Evolutionary conservation across 1,284 basidiomycete species (phyloP).

Genomic region (Pseudozyma pruni): DNA sequence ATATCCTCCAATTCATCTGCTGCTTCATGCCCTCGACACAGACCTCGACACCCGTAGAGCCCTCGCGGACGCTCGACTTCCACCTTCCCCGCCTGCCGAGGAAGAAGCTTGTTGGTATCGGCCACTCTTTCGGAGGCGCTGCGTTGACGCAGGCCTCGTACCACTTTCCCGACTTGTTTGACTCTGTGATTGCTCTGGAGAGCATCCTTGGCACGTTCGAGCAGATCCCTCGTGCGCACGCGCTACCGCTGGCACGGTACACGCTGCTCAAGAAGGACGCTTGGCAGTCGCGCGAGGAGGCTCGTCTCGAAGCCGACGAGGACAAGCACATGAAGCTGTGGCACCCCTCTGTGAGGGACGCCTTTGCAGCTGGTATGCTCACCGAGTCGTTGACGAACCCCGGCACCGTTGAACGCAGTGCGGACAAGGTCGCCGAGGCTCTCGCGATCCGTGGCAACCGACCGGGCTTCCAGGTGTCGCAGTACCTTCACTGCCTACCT

Average conservation of each 20-base stretch:
- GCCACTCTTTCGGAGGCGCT: constrained; percentile 46
- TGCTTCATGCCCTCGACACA: constrained; percentile 43
- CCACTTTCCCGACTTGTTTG: constrained; percentile 42
- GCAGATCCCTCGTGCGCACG: constrained; percentile 28
- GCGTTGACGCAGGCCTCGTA: constrained; percentile 31
- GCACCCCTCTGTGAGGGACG: constrained; percentile 37
- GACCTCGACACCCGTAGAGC: constrained; percentile 38
- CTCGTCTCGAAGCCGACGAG: constrained; percentile 25
- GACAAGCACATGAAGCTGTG: constrained; percentile 44
- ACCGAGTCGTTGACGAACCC: constrained; percentile 27
- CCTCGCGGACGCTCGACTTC: constrained; percentile 36
- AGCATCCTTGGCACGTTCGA: constrained; percentile 31
- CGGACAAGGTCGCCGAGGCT: constrained; percentile 44
- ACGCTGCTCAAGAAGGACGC: constrained; percentile 43
- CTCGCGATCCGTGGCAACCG: constrained; percentile 41
- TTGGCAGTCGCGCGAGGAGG: constrained; percentile 35
- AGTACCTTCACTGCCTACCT: constrained; percentile 40
- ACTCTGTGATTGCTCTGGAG: constrained; percentile 39
- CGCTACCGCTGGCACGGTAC: constrained; percentile 44
- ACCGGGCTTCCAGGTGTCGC: constrained; percentile 36
- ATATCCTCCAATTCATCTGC: constrained; percentile 47
- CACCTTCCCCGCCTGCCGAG: constrained; percentile 42
- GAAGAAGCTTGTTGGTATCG: constrained; percentile 43
- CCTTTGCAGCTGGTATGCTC: constrained; percentile 39
- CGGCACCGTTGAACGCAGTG: constrained; percentile 39